phyloP scores from a whole-genome alignment of 2,329 filamentous ascomycete species.

The Phoma sp. region DNA sequence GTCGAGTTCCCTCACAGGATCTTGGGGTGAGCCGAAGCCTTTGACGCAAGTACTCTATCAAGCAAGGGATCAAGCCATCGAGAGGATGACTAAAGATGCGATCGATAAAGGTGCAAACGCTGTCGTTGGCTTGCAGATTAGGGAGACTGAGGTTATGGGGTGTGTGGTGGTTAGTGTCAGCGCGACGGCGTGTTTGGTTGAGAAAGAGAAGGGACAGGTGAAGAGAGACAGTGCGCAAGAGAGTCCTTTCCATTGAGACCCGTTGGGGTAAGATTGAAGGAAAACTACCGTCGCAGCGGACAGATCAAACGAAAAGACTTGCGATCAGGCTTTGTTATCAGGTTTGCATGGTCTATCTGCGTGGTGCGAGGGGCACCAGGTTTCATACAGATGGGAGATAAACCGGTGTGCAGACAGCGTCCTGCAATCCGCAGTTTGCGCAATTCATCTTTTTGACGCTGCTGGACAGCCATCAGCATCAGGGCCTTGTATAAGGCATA shows the following conservation, averaged over 20 bases:
- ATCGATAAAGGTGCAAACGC: slow-evolving; percentile 42
- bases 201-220: slow-evolving; percentile 23
- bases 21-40: slow-evolving; percentile 39
- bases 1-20: slow-evolving; percentile 23
- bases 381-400: no score
- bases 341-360: no score
- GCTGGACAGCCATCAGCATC: no score
- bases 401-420: no score
- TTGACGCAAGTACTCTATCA: slow-evolving; percentile 42
- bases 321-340: no score
- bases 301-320: no score
- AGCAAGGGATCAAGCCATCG: slow-evolving; percentile 43
- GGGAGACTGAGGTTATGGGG: slow-evolving; percentile 42
- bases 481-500: no score
- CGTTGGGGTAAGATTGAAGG: no score
- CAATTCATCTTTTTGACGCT: no score
- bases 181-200: slow-evolving; percentile 42
- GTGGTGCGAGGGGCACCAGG: no score
- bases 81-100: slow-evolving; percentile 43
- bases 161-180: slow-evolving; percentile 43
- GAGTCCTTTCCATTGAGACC: slow-evolving; percentile 16
- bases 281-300: no score
- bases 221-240: slow-evolving; percentile 34
- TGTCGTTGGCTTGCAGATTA: slow-evolving; percentile 37
- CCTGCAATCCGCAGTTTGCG: no score